Conservation (phyloP, 495 filamentous ascomycete species). For the Neohortaea acidophila region DNA sequence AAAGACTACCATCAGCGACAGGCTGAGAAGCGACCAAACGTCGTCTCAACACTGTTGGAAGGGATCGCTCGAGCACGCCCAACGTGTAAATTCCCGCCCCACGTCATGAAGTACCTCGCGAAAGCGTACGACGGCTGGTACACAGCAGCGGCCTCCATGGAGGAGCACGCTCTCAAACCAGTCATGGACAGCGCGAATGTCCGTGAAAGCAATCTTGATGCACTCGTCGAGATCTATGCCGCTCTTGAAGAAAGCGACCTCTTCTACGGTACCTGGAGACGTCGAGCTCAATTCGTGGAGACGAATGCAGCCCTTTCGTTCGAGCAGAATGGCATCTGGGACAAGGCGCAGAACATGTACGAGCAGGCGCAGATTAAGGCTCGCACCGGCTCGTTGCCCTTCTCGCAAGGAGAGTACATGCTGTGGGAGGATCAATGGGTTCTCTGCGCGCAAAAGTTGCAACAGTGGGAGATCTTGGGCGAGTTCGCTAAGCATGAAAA, state of each 20-base stretch:
- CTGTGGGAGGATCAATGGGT: slow-evolving; percentile 99
- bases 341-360: slow-evolving; percentile 90
- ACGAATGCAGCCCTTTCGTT: slow-evolving; percentile 94
- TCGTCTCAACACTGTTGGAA: slow-evolving; percentile 77
- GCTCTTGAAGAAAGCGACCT: slow-evolving; percentile 85
- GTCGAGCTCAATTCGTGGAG: slow-evolving; percentile 86
- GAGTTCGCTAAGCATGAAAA: slow-evolving; percentile 99
- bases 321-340: slow-evolving; percentile 98
- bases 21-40: slow-evolving; percentile 85
- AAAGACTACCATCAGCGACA: slow-evolving; percentile 92
- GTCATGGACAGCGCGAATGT: slow-evolving; percentile 68
- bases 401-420: slow-evolving; percentile 94
- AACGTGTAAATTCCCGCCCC: slow-evolving; percentile 78
- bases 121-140: slow-evolving; percentile 94
- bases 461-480: slow-evolving; percentile 93
- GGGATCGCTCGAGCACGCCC: slow-evolving; percentile 69
- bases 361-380: slow-evolving; percentile 95
- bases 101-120: slow-evolving; percentile 85
- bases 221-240: slow-evolving; percentile 78
- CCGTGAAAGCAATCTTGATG: slow-evolving; percentile 87
- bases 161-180: slow-evolving; percentile 68
- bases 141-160: slow-evolving; percentile 66
- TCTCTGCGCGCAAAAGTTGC: slow-evolving; percentile 89
- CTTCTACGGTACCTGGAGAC: slow-evolving; percentile 95
- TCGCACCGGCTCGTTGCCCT: slow-evolving; percentile 77